Percentiles rank a stretch among this genome's conserved stretches.
These are phyloP conservation scores for Ceratocystis diversiconidia DNA, from an alignment of 2,329 filamentous ascomycete genomes.

Conservation along the genomic window DNA sequence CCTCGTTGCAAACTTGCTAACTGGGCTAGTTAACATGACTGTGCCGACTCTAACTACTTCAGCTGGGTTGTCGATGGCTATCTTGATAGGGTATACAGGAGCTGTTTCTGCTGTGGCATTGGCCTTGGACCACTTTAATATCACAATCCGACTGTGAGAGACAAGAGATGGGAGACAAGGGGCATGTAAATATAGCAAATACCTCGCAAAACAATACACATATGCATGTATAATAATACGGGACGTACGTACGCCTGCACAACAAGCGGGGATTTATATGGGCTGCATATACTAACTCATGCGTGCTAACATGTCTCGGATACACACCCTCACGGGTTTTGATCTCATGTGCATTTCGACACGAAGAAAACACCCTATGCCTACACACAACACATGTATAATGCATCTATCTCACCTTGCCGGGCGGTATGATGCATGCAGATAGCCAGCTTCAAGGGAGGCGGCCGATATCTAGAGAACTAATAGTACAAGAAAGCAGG, in stretches of 20 bases:
- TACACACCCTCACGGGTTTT: not conserved
- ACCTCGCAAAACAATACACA: not conserved
- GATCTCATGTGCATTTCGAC: not conserved
- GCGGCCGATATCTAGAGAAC: not conserved
- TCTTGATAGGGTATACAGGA: slow-evolving; percentile 60
- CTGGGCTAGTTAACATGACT: slow-evolving; percentile 77
- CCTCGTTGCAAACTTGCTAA: slow-evolving; percentile 74
- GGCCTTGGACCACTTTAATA: slow-evolving; percentile 46
- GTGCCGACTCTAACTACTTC: slow-evolving; percentile 65
- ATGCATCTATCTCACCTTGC: not conserved
- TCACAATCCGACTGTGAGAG: slow-evolving; percentile 50
- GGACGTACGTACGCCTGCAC: not conserved
- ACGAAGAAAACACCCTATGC: not conserved
- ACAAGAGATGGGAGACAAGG: too few species aligned
- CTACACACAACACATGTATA: not conserved
- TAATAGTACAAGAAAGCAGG: not conserved
- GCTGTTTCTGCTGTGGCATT: slow-evolving; percentile 55
- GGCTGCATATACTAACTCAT: not conserved
- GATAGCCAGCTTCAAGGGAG: not conserved
- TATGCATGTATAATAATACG: not conserved
- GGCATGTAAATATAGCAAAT: slow-evolving; percentile 25
- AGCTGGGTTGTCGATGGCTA: slow-evolving; percentile 50
- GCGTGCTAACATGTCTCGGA: not conserved
- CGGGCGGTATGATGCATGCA: not conserved
- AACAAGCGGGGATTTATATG: not conserved